Base-by-base conservation (phyloP, 257 asterid species). In the Coffea canephora region DNA sequence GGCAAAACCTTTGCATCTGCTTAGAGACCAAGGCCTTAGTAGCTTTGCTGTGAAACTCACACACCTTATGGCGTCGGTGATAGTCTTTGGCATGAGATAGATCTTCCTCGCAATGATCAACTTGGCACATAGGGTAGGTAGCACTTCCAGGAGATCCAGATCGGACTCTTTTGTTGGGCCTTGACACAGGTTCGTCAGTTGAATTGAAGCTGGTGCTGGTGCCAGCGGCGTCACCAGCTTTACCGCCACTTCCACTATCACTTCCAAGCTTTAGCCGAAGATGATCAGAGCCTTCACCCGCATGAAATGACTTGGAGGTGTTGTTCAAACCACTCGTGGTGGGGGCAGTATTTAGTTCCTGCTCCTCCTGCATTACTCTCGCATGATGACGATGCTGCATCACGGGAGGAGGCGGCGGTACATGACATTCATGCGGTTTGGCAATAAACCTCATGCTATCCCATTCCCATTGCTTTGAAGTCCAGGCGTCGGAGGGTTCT, bases 11-110 rank as follows among this genome's bases (percentile, higher is more conserved):
- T 69, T 88, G 89, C 89, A 78, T 86, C 85, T 88, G 93, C 75
- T 89, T 88, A 74, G 93, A 91, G 27, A 95, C 96, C 77, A 88
- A 81, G 25, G 97, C 94, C 66, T 87, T 87, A 23, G 80, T 69
- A 11, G 97, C 95, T 80, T 95, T 95, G 82, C 97, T 91, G 80
- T 95, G 99, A 69, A 88, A 85, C 85, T 92, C 97, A 79, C 99
- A 95, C 52, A 95, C 99, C 89, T 95, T 95, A 80, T 95, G 99
- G 45, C 98, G 89, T 21, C 98, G 82, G 84, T 95, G 99, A 82
- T 95, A 95, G 76, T 95, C 99, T 87, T 93, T 95, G 16, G 93
- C 95, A 73, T 79, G 77, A 31, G 91, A 85, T 31, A 95, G 88
- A 85, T 95, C 92, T 49, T 90, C 94, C 77, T 86, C 85, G 80